A percentile compares a stretch with the other conserved stretches of the same genome.
Evolutionary conservation across 1,139 yeast genomes (phyloP).

Genomic region (Saccharomycopsis hybrid): DNA sequence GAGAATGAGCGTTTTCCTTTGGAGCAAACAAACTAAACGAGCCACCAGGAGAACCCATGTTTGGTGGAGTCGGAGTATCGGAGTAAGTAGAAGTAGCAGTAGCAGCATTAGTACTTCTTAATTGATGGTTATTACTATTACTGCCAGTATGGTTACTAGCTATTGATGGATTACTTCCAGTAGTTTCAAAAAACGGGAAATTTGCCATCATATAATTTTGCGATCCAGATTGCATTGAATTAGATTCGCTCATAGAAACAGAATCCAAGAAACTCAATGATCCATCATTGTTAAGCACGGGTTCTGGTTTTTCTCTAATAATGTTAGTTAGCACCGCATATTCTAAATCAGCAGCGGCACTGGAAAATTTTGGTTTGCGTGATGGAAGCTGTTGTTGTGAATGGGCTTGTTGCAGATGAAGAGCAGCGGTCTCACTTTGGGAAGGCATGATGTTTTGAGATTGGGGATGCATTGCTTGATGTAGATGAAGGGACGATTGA

Average conservation of each 20-base stretch:
- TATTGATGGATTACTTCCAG: no score
- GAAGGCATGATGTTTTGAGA: no score
- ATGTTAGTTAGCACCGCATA: constrained; percentile 73
- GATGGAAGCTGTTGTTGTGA: constrained; percentile 5
- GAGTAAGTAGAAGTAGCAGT: neutral
- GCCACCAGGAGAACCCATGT: neutral
- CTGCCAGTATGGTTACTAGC: constrained; percentile 9
- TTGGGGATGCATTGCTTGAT: no score
- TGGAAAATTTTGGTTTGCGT: constrained; percentile 39
- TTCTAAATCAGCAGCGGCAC: constrained; percentile 75
- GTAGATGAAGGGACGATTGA: no score
- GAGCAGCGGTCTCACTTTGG: no score
- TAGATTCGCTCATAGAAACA: constrained; percentile 10
- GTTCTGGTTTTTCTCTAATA: constrained; percentile 39
- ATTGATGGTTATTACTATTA: neutral
- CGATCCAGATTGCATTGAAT: constrained; percentile 8
- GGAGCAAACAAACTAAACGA: neutral
- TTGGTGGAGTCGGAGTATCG: constrained; percentile 1
- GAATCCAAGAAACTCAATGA: constrained; percentile 7
- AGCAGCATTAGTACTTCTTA: neutral
- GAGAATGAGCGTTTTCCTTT: neutral
- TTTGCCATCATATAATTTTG: constrained; percentile 5
- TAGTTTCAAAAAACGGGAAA: constrained; percentile 10
- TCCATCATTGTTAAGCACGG: constrained; percentile 7
- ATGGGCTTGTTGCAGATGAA: no score